Conservation (phyloP, 441 rosid genomes). For the Populus trichocarpa region DNA sequence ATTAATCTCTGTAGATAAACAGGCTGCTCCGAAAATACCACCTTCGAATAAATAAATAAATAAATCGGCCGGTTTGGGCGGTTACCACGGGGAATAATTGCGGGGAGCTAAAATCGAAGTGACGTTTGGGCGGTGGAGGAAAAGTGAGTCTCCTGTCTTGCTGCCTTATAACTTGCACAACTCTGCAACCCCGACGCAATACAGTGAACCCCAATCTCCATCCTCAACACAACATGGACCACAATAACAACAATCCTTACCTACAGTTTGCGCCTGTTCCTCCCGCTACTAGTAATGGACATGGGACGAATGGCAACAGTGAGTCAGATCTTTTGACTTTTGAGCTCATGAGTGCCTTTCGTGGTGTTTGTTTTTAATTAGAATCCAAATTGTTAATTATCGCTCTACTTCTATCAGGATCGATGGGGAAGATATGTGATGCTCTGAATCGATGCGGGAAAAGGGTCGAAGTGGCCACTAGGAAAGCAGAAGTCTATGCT, state of each 20-base stretch:
- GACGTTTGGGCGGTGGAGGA: neutral
- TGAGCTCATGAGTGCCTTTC: neutral
- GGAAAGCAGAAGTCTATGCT: slow-evolving; percentile 53
- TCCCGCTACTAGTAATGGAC: slow-evolving; percentile 21
- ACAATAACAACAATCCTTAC: slow-evolving; percentile 42
- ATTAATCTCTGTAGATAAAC: too few relatives aligned
- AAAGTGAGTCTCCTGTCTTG: neutral
- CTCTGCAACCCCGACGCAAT: neutral
- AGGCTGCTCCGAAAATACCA: too few relatives aligned
- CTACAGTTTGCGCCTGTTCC: slow-evolving; percentile 34
- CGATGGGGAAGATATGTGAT: slow-evolving; percentile 42
- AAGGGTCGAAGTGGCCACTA: slow-evolving; percentile 48
- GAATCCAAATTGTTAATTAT: neutral
- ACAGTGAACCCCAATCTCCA: neutral
- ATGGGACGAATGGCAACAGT: slow-evolving; percentile 11
- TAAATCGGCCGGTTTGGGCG: neutral
- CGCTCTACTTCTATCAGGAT: slow-evolving; percentile 38
- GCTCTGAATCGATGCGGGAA: slow-evolving; percentile 56
- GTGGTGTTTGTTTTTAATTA: neutral
- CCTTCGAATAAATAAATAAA: too few relatives aligned
- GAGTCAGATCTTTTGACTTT: neutral
- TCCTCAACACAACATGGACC: neutral
- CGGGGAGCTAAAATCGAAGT: neutral
- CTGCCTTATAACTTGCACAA: neutral
- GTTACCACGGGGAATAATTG: neutral